Evolutionary conservation across 345 rosid species (phyloP).

Genomic region (Eucalyptus marginata): DNA sequence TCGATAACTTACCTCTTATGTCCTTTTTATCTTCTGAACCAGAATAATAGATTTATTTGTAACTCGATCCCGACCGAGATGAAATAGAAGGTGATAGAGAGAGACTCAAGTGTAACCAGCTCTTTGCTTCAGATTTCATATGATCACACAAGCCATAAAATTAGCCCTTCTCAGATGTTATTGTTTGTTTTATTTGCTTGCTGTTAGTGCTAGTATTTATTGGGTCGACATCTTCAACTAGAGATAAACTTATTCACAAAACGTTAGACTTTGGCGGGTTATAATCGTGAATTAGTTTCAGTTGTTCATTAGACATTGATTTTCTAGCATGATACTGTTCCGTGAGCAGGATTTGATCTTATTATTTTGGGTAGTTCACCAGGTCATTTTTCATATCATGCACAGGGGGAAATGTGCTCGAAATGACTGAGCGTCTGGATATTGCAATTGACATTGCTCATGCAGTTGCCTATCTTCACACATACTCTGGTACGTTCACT

Average conservation of each 20-base stretch:
- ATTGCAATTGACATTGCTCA: slow-evolving; percentile 94
- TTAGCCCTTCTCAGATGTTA: not conserved
- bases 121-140: not conserved
- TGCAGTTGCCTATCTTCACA: slow-evolving; percentile 82
- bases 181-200: not conserved
- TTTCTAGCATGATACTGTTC: not conserved
- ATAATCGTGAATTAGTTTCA: not conserved
- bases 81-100: not conserved
- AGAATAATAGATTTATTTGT: not conserved
- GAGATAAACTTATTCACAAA: not conserved
- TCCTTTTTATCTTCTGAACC: not conserved
- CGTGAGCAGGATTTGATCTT: not conserved
- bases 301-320: not conserved
- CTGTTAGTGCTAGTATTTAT: not conserved
- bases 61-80: not conserved
- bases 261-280: not conserved
- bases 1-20: not conserved
- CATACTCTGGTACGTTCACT: slow-evolving; percentile 50
- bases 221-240: not conserved
- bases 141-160: not conserved
- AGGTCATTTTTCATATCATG: slow-evolving; percentile 22
- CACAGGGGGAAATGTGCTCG: slow-evolving; percentile 45
- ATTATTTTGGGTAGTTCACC: not conserved
- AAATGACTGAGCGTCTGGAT: slow-evolving; percentile 72
- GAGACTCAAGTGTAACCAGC: not conserved